Evolutionary conservation across 2,329 filamentous ascomycete species (phyloP).

Genomic region (Cladosporium sp.): DNA sequence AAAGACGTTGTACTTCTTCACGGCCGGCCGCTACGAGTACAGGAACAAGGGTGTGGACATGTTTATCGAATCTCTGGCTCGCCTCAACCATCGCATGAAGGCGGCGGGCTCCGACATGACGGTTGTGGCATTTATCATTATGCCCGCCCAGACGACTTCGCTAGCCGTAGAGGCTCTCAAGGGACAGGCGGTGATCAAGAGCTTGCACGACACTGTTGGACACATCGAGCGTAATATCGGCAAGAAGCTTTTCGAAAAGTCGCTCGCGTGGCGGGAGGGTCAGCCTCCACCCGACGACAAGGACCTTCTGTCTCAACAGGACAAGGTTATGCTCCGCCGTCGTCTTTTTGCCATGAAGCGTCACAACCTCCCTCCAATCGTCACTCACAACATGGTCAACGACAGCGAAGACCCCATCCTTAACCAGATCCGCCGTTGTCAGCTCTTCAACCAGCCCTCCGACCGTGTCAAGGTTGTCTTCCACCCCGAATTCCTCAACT

Average conservation of each 20-base stretch:
- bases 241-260: constrained; percentile 89
- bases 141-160: constrained; percentile 94
- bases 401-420: constrained; percentile 90
- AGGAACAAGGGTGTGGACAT: constrained; percentile 98
- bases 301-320: constrained; percentile 86
- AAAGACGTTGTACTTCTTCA: constrained; percentile 97
- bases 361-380: constrained; percentile 82
- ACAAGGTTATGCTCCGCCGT: constrained; percentile 86
- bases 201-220: constrained; percentile 85
- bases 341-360: constrained; percentile 97
- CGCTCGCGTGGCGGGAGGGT: constrained; percentile 92
- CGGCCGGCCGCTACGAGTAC: constrained; percentile 94
- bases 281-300: constrained; percentile 93
- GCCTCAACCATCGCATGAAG: constrained; percentile 92
- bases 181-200: constrained; percentile 96
- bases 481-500: constrained; percentile 96
- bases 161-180: constrained; percentile 94
- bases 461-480: constrained; percentile 98
- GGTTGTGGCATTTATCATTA: constrained; percentile 96
- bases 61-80: constrained; percentile 96
- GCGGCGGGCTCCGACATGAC: constrained; percentile 80
- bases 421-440: constrained; percentile 91
- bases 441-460: constrained; percentile 92
- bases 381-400: constrained; percentile 98
- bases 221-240: constrained; percentile 91